phyloP scores from a whole-genome alignment of 305 asterid genomes.

The Fraxinus sp. region DNA sequence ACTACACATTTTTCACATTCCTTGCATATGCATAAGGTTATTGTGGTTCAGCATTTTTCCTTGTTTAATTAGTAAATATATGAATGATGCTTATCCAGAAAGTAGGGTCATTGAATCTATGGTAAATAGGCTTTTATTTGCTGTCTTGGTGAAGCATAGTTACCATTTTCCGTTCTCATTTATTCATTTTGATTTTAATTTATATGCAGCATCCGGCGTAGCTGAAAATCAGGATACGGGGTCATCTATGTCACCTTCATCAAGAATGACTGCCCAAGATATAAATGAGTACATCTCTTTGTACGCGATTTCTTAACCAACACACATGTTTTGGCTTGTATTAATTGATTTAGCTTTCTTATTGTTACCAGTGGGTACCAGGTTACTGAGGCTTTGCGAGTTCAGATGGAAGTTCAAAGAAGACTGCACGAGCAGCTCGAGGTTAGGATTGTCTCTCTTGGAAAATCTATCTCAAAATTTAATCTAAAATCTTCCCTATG shows the following conservation, averaged over 20 bases:
- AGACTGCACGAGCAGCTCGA: slow-evolving; percentile 85
- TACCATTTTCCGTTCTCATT: neutral
- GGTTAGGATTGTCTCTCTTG: slow-evolving; percentile 39
- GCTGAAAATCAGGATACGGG: slow-evolving; percentile 88
- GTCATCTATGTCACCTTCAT: slow-evolving; percentile 70
- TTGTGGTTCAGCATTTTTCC: neutral
- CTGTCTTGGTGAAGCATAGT: neutral
- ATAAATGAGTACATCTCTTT: slow-evolving; percentile 47
- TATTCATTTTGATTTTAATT: slow-evolving; percentile 17
- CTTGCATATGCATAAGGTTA: neutral
- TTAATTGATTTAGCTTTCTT: slow-evolving; percentile 8
- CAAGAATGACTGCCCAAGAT: slow-evolving; percentile 67
- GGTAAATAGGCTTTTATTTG: neutral
- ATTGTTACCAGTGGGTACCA: slow-evolving; percentile 65
- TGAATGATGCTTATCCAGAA: neutral
- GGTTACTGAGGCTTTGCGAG: slow-evolving; percentile 89
- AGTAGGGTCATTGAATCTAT: neutral
- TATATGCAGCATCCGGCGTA: slow-evolving; percentile 58
- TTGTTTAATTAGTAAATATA: neutral
- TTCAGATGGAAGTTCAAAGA: slow-evolving; percentile 90
- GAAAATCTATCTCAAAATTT: neutral
- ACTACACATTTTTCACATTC: neutral
- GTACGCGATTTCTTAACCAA: neutral
- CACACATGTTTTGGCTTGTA: neutral
- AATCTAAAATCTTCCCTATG: neutral